A percentile compares a stretch with the other conserved stretches of the same genome.
Conservation (phyloP, 1,284 basidiomycete species). For the Ceratobasidium sp. region DNA sequence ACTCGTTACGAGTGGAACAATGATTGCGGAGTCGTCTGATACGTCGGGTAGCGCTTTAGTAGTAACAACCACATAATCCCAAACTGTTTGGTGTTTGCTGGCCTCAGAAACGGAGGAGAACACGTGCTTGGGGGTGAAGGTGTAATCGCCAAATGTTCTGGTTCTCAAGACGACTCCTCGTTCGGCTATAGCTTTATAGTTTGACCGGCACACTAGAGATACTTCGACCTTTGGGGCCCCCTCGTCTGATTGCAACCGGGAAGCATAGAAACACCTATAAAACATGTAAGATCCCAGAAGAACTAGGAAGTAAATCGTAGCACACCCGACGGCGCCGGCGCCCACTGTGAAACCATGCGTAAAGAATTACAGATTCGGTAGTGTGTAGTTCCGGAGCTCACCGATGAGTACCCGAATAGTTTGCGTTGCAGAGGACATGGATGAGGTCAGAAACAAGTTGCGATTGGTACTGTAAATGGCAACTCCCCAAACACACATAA, state of each 20-base stretch:
- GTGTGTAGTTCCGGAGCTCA: not conserved
- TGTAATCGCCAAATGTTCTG: constrained; percentile 59
- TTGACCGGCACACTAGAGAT: constrained; percentile 61
- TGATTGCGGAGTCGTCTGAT: constrained; percentile 57
- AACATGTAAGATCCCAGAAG: not conserved
- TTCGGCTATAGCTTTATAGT: constrained; percentile 57
- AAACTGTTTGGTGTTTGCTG: constrained; percentile 50
- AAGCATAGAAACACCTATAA: constrained; percentile 58
- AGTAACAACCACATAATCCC: constrained; percentile 61
- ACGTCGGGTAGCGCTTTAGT: constrained; percentile 61
- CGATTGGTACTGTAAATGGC: constrained; percentile 13
- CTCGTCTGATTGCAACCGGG: constrained; percentile 53
- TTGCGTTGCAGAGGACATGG: constrained; percentile 15
- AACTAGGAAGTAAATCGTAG: not conserved
- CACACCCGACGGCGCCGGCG: constrained; percentile 59
- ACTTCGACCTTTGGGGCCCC: constrained; percentile 54
- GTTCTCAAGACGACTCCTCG: constrained; percentile 58
- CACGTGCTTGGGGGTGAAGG: constrained; percentile 57
- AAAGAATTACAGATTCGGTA: not conserved
- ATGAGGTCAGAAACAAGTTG: constrained; percentile 1
- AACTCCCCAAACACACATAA: not conserved
- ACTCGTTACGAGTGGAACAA: constrained; percentile 54
- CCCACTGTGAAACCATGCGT: constrained; percentile 53
- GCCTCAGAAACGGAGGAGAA: constrained; percentile 56
- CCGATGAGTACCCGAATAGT: constrained; percentile 31